A percentile compares a stretch with the other conserved stretches of the same genome.
phyloP scores from a whole-genome alignment of 2,329 filamentous ascomycete genomes.

The Hymenoscyphus fructigenus region DNA sequence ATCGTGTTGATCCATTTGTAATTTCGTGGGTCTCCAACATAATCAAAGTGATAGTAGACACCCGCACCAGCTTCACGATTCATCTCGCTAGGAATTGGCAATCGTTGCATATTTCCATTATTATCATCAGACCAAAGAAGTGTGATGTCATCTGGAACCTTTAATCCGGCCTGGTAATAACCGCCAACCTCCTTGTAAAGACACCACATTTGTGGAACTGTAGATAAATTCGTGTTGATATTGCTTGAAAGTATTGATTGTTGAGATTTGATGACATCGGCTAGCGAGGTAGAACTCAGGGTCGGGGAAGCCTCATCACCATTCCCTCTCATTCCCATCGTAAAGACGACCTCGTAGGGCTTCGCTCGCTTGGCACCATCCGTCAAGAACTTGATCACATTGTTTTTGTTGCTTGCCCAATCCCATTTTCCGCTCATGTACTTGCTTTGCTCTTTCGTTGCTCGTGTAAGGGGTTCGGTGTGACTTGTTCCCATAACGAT shows the following conservation, averaged over 20 bases:
- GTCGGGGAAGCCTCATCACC: constrained; percentile 61
- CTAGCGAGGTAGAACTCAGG: constrained; percentile 54
- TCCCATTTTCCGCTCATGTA: constrained; percentile 60
- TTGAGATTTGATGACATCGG: constrained; percentile 59
- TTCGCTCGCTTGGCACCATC: constrained; percentile 65
- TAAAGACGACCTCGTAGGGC: constrained; percentile 63
- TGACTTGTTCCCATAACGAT: constrained; percentile 71
- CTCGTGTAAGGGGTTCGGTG: constrained; percentile 67
- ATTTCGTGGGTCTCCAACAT: constrained; percentile 46
- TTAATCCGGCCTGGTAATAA: constrained; percentile 63
- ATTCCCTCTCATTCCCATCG: constrained; percentile 66
- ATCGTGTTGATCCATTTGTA: constrained; percentile 41
- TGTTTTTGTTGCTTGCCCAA: constrained; percentile 66
- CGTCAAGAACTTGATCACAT: constrained; percentile 64
- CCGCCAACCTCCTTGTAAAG: constrained; percentile 71
- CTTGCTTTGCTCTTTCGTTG: constrained; percentile 52
- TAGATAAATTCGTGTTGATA: constrained; percentile 44
- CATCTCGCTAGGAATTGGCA: constrained; percentile 59
- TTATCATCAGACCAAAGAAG: constrained; percentile 71
- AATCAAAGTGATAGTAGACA: constrained; percentile 61
- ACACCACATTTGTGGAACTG: constrained; percentile 65
- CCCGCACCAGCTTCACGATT: constrained; percentile 59
- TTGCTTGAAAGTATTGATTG: constrained; percentile 52
- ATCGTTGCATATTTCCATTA: constrained; percentile 61
- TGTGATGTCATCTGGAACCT: constrained; percentile 64